These are phyloP conservation scores for Effrenium voratum DNA, from an alignment of 73 alveolate genomes.

Conservation along the genomic window DNA sequence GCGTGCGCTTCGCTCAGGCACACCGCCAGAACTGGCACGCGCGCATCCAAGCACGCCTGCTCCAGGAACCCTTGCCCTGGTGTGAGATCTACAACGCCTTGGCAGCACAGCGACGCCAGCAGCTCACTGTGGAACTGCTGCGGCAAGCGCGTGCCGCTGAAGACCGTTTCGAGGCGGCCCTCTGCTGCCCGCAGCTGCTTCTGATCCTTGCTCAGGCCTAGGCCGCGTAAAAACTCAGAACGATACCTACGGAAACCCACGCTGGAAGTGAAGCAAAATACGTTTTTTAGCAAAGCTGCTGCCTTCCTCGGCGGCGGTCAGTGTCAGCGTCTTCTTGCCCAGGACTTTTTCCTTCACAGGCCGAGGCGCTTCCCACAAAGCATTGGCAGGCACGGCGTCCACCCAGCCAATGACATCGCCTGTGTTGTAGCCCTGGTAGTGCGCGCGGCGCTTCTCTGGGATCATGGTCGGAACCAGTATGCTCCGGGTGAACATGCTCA, in stretches of 20 bases:
- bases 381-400: background rate
- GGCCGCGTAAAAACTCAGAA: background rate
- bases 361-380: background rate
- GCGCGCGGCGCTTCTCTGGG: background rate
- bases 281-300: too few relatives aligned
- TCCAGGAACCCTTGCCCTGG: slow-evolving; percentile 10
- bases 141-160: background rate
- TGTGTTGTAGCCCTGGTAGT: background rate
- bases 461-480: background rate
- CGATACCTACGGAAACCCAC: background rate
- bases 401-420: slow-evolving; percentile 23
- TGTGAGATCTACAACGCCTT: background rate
- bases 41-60: slow-evolving; percentile 3
- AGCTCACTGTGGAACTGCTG: background rate
- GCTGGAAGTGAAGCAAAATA: too few relatives aligned
- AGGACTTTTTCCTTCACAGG: background rate
- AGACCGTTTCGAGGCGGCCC: background rate
- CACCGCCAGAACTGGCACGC: background rate
- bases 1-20: background rate
- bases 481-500: background rate
- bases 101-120: background rate
- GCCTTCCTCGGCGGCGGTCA: too few relatives aligned
- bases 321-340: too few relatives aligned
- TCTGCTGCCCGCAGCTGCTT: background rate
- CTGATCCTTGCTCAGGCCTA: background rate